Percentiles rank a stretch among this genome's conserved stretches.
These are phyloP conservation scores for Psilocybe subaeruginosa DNA, from an alignment of 768 basidiomycete genomes.

Conservation along the genomic window DNA sequence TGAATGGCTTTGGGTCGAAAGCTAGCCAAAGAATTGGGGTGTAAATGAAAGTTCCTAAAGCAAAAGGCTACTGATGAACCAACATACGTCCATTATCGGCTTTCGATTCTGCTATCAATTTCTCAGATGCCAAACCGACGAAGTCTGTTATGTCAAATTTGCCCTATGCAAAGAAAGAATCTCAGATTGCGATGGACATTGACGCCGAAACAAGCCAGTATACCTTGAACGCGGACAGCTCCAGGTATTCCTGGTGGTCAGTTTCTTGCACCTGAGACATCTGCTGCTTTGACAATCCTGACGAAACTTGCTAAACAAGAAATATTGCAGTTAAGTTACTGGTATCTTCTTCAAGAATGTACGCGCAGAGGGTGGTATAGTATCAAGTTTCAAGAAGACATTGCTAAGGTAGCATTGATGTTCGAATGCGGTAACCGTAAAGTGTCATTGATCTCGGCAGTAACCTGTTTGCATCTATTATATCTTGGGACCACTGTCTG, in stretches of 20 bases:
- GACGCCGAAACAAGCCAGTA: neutral
- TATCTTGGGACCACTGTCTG: conserved; percentile 16
- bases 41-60: neutral
- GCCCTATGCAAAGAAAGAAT: conserved; percentile 46
- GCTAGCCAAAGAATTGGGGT: conserved; percentile 46
- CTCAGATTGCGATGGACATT: conserved; percentile 2
- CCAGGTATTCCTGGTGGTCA: conserved; percentile 52
- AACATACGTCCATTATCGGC: conserved; percentile 74
- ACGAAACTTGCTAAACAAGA: neutral
- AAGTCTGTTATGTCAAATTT: conserved; percentile 95
- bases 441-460: neutral
- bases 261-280: conserved; percentile 18
- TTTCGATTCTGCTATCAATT: conserved; percentile 85
- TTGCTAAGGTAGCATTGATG: neutral
- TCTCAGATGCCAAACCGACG: conserved; percentile 84
- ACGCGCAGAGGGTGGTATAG: neutral
- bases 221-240: conserved; percentile 61
- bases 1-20: conserved; percentile 94
- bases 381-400: neutral
- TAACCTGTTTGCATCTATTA: conserved; percentile 22
- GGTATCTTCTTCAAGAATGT: neutral
- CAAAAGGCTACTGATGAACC: neutral
- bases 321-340: neutral
- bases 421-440: neutral
- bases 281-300: conserved; percentile 16